A percentile compares a stretch with the other conserved stretches of the same genome.
phyloP scores from a whole-genome alignment of 2,329 filamentous ascomycete genomes.

The Lasiodiplodia theobromae region DNA sequence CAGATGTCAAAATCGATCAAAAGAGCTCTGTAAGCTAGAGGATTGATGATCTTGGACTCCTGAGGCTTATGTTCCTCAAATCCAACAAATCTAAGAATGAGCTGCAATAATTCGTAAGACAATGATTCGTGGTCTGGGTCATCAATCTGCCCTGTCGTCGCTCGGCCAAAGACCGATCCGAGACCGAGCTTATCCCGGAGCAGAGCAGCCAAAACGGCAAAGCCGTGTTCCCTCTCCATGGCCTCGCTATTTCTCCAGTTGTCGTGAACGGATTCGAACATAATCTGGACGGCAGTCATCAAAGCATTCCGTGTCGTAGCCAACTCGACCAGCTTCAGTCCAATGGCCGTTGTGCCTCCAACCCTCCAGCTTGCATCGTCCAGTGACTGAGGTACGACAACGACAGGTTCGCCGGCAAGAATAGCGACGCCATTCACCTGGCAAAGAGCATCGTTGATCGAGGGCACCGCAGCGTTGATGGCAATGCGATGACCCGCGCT shows the following conservation, averaged over 20 bases:
- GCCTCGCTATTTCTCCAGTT: conserved; percentile 99
- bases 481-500: conserved; percentile 79
- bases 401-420: conserved; percentile 81
- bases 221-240: conserved; percentile 95
- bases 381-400: conserved; percentile 80
- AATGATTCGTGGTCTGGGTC: conserved; percentile 57
- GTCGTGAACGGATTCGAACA: conserved; percentile 84
- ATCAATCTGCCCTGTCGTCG: conserved; percentile 17
- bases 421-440: conserved; percentile 81
- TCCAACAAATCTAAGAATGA: conserved; percentile 86
- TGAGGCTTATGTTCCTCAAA: conserved; percentile 82
- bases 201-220: conserved; percentile 83
- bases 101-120: conserved; percentile 69
- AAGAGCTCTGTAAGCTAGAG: conserved; percentile 88
- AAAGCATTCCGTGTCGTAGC: conserved; percentile 74
- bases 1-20: conserved; percentile 94
- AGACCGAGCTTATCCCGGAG: conserved; percentile 80
- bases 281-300: conserved; percentile 78
- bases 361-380: conserved; percentile 94
- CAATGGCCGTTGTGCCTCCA: conserved; percentile 87
- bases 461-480: conserved; percentile 86
- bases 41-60: conserved; percentile 93
- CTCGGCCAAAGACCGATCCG: conserved; percentile 39
- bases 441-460: conserved; percentile 86
- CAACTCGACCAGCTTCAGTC: conserved; percentile 82